A percentile compares a stretch with the other conserved stretches of the same genome.
These are phyloP conservation scores for Arthrobotrys entomopaga DNA, from an alignment of 2,329 filamentous ascomycete genomes.

Conservation along the genomic window DNA sequence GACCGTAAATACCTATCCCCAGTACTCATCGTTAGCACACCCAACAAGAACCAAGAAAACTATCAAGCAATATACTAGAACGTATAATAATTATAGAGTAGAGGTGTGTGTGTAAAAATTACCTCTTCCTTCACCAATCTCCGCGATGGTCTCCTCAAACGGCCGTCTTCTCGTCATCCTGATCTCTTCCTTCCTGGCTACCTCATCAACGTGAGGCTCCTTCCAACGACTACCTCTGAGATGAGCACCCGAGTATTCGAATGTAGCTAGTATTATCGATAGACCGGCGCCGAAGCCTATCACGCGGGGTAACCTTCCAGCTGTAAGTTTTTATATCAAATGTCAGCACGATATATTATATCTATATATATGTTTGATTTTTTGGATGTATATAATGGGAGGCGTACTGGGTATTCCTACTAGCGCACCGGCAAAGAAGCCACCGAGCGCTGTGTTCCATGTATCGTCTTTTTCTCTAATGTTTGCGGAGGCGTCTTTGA, in stretches of 20 bases:
- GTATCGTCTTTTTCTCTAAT: slow-evolving; percentile 84
- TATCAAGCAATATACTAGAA: too few relatives aligned
- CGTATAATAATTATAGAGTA: too few relatives aligned
- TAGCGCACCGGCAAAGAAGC: slow-evolving; percentile 78
- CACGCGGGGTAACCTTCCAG: slow-evolving; percentile 74
- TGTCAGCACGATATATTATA: not conserved
- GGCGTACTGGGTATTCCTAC: slow-evolving; percentile 75
- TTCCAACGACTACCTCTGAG: slow-evolving; percentile 66
- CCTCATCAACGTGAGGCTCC: slow-evolving; percentile 72
- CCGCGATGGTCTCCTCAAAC: slow-evolving; percentile 79
- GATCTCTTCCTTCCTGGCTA: slow-evolving; percentile 77
- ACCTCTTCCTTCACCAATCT: slow-evolving; percentile 88
- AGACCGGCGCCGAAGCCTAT: slow-evolving; percentile 74
- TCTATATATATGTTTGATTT: not conserved
- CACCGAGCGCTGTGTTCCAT: slow-evolving; percentile 78
- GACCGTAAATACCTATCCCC: slow-evolving; percentile 76
- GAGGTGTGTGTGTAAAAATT: too few relatives aligned
- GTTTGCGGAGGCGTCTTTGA: slow-evolving; percentile 80
- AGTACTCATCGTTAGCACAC: too few relatives aligned
- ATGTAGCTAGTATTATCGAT: slow-evolving; percentile 70
- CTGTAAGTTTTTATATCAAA: slow-evolving; percentile 62
- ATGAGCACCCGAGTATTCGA: slow-evolving; percentile 74
- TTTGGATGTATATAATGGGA: not conserved
- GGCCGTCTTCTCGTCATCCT: slow-evolving; percentile 79
- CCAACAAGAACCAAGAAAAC: too few relatives aligned